Conservation (phyloP, 805 yeast species). For the Diddensiella transvaalensis region DNA sequence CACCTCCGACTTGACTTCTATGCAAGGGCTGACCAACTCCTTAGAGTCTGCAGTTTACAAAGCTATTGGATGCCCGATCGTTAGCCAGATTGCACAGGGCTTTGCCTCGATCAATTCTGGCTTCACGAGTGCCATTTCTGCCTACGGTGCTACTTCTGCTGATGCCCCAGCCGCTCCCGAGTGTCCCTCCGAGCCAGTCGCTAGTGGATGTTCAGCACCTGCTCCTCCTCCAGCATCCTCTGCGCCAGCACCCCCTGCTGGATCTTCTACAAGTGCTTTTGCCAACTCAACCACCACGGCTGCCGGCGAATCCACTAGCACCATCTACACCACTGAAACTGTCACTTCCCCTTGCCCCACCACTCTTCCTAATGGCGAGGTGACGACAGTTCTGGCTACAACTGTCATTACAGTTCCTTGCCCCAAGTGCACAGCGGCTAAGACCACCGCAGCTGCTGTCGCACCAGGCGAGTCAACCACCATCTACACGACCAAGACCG, state of each 20-base stretch:
- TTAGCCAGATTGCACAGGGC: background rate
- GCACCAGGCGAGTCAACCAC: constrained; percentile 12
- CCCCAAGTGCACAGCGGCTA: constrained; percentile 2
- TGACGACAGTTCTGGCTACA: constrained; percentile 5
- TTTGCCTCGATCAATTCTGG: background rate
- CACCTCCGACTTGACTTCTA: constrained; percentile 11
- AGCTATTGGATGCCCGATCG: background rate
- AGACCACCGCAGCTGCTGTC: constrained; percentile 13
- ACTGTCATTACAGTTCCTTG: constrained; percentile 8
- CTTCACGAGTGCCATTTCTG: background rate
- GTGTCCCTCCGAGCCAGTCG: constrained; percentile 8
- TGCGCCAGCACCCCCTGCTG: background rate
- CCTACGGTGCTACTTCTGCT: background rate
- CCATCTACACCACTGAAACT: constrained; percentile 6
- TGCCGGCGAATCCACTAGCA: background rate
- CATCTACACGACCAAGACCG: constrained; percentile 9
- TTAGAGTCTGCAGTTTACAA: constrained; percentile 1
- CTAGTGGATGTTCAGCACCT: background rate
- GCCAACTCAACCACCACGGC: background rate
- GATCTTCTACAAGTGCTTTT: background rate
- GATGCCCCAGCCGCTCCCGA: background rate
- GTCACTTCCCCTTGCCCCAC: constrained; percentile 8
- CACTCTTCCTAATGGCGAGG: constrained; percentile 2
- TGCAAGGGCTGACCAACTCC: constrained; percentile 2
- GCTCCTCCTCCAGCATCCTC: background rate